Base-by-base conservation (phyloP, 1,284 basidiomycete species). In the Cutaneotrichosporon cavernicola region DNA sequence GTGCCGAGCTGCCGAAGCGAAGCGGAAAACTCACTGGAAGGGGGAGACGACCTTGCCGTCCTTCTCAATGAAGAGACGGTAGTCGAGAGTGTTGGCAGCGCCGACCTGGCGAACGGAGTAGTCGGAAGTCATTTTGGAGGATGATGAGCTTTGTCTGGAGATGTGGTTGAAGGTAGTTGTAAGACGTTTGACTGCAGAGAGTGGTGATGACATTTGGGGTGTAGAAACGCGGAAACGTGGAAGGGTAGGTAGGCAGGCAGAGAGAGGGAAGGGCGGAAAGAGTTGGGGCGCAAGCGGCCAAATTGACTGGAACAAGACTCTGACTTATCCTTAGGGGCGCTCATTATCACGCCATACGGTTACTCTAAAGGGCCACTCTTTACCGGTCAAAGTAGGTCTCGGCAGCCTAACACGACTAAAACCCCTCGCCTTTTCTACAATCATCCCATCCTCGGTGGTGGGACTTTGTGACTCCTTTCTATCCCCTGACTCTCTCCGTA, bases 11-110 rank as follows among this genome's bases (percentile, higher is more conserved):
- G 21, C 10, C 5, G 9, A 7, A 22, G 11, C 13, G 47, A n/a
- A 18, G 9, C 26, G 47, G 47, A 51, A 10, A 8, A 76, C 79
- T 71, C 67, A 81, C 81, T 97, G 94, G 87, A 92, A 97, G 66
- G 92, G 86, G 18, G 94, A 97, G 68, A 96, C 83, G 81, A 93
- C 88, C 69, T 86, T 86, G 73, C 89, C 89, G 74, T 90, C 88
- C 78, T 91, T 89, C 82, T 99, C 96, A 81, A 94, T 87, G 86
- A 82, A 99, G 67, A 96, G 89, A 67, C 96, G 91, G 85, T 97
- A 92, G 75, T 98, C 96, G 95, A 66, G 68, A 32, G 65, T 70
- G 63, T 65, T 70, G 67, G 70, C 55, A 30, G 63, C 65, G 56
- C 68, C 68, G 47, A 69, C 56, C 38, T 46, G 40, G 59, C 68